Base-by-base conservation (phyloP, 2,329 filamentous ascomycete genomes). In the Fusarium pseudograminearum region DNA sequence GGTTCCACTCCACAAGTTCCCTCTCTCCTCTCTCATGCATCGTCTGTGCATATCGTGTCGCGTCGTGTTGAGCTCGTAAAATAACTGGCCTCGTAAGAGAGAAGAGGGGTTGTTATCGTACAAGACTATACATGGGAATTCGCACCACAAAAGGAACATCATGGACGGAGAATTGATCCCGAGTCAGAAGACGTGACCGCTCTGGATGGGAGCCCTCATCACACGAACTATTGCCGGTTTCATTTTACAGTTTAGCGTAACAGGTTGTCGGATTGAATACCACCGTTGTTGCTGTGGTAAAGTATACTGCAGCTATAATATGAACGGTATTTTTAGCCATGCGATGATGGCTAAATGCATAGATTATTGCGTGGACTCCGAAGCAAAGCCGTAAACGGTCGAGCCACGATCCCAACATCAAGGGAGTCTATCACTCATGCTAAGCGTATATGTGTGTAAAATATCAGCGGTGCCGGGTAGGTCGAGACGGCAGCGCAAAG, bases 231-330 rank as follows among this genome's bases (percentile, higher is more conserved):
- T 51, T 51, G 30, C 50, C 52, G 59, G 44, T 56, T 48, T 71
- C 58, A 46, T 57, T 50, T 44, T 67, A 40, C 56, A 57, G 45
- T 51, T 31, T 42, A 48, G 54, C 22, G 58, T 54, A 46, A 65
- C 46, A 42, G 48, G 60, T 68, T 50, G 30, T 61, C 44, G 69
- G 65, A 73, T 73, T 73, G 70, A 65, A 57, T 69, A 66, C 68
- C 61, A 66, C 57, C 50, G 50, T 44, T 44, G 10, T 64, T 30
- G 53, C 61, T 41, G 51, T 47, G 36, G 47, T 46, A 65, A 24
- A 53, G 47, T 53, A 69, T n/a, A 34, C 33, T 44, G 59, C 61
- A 66, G 16, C 44, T 54, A 24, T 46, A 38, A 53, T 22, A 22
- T 22, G 28, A 24, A 64, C 47, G 7, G 28, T 55, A 48, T 70